These are phyloP conservation scores for Boletus barrowsii DNA, from an alignment of 768 basidiomycete genomes.

Conservation along the genomic window DNA sequence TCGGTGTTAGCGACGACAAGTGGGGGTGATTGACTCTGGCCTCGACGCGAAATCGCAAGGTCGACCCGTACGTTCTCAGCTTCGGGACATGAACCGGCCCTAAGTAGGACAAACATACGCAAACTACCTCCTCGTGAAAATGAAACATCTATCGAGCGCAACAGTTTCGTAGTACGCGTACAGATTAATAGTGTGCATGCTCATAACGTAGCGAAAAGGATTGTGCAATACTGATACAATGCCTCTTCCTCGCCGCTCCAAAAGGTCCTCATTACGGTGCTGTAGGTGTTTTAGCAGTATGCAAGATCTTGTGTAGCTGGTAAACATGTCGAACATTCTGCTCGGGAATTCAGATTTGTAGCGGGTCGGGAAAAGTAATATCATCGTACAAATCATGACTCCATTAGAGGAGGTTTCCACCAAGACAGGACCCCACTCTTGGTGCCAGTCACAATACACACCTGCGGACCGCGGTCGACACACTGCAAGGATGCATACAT, in stretches of 20 bases:
- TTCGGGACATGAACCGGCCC: slow-evolving; percentile 31
- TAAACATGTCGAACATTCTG: slow-evolving; percentile 10
- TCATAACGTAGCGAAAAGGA: slow-evolving; percentile 19
- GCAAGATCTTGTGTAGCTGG: slow-evolving; percentile 27
- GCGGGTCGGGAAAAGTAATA: slow-evolving; percentile 1
- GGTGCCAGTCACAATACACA: slow-evolving; percentile 55
- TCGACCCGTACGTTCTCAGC: slow-evolving; percentile 4
- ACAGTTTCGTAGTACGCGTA: slow-evolving; percentile 14
- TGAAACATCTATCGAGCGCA: not conserved
- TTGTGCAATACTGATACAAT: slow-evolving; percentile 34
- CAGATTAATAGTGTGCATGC: slow-evolving; percentile 26
- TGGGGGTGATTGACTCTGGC: slow-evolving; percentile 25
- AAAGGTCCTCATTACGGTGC: slow-evolving; percentile 26
- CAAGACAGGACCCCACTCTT: slow-evolving; percentile 52
- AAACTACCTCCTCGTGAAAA: slow-evolving; percentile 9
- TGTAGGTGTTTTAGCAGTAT: slow-evolving; percentile 28
- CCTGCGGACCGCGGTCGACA: slow-evolving; percentile 41
- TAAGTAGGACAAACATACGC: slow-evolving; percentile 32
- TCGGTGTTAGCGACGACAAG: slow-evolving; percentile 31
- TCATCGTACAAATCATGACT: slow-evolving; percentile 28
- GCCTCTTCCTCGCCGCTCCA: slow-evolving; percentile 12
- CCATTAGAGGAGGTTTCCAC: slow-evolving; percentile 43
- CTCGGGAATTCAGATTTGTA: slow-evolving; percentile 10
- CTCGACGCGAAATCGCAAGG: slow-evolving; percentile 26
- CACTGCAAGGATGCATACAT: slow-evolving; percentile 30